These are phyloP conservation scores for Tetrapisispora arboricola DNA, from an alignment of 805 yeast species.

Conservation along the genomic window DNA sequence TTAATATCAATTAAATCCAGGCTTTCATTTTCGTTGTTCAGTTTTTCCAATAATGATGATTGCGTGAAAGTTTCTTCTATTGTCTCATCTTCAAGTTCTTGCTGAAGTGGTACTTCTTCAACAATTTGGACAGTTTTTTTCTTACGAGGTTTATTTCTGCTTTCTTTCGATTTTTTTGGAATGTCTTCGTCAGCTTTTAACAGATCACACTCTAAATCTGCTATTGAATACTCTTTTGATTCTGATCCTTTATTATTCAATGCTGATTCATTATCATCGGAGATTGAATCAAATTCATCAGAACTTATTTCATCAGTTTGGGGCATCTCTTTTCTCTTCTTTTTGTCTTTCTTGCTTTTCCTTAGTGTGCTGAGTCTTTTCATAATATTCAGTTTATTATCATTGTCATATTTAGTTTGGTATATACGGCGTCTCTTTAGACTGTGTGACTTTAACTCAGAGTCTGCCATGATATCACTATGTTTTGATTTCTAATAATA, in stretches of 20 bases:
- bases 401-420: not conserved
- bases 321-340: not conserved
- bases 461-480: not conserved
- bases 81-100: not conserved
- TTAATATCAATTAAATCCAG: not conserved
- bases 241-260: too few species aligned
- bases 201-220: not conserved
- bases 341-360: too few species aligned
- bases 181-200: not conserved
- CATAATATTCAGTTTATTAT: not conserved
- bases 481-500: too few species aligned
- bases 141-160: not conserved
- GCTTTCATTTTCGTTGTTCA: not conserved
- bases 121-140: not conserved
- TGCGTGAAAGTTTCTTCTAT: not conserved
- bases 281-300: not conserved
- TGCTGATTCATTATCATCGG: not conserved
- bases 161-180: not conserved
- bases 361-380: not conserved
- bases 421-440: not conserved
- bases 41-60: not conserved
- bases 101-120: not conserved
- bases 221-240: not conserved
- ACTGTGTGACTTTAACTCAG: not conserved
- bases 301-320: not conserved